phyloP scores from a whole-genome alignment of 768 basidiomycete species.

The Russula olivacea region DNA sequence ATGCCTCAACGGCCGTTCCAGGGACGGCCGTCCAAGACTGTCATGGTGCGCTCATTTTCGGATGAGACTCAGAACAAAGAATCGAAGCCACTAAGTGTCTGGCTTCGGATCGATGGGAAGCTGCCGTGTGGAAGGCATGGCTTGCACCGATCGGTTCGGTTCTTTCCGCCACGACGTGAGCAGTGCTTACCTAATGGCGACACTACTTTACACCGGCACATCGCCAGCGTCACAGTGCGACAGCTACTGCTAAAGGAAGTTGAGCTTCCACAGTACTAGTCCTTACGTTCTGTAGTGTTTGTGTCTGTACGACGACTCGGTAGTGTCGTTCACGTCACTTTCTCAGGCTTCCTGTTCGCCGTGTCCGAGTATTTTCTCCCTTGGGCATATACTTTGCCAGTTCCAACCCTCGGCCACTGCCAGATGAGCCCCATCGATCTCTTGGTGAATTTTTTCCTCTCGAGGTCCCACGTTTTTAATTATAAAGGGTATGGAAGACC shows the following conservation, averaged over 20 bases:
- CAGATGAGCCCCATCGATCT: neutral
- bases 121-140: neutral
- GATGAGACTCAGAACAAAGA: too few relatives aligned
- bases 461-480: neutral
- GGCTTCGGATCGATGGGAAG: slow-evolving; percentile 6
- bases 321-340: neutral
- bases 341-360: neutral
- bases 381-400: neutral
- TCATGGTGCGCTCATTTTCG: too few relatives aligned
- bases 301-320: neutral
- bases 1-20: too few relatives aligned
- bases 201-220: too few relatives aligned
- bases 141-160: neutral
- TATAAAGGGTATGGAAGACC: neutral
- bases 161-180: neutral
- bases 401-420: too few relatives aligned
- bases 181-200: too few relatives aligned
- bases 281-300: too few relatives aligned
- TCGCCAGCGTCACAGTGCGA: too few relatives aligned
- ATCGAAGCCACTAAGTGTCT: neutral
- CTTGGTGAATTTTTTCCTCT: neutral
- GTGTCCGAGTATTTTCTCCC: neutral
- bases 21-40: too few relatives aligned
- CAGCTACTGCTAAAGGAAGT: neutral
- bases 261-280: too few relatives aligned